These are phyloP conservation scores for Pythium brachiatum DNA, from an alignment of 352 stramenopile genomes.

Conservation along the genomic window DNA sequence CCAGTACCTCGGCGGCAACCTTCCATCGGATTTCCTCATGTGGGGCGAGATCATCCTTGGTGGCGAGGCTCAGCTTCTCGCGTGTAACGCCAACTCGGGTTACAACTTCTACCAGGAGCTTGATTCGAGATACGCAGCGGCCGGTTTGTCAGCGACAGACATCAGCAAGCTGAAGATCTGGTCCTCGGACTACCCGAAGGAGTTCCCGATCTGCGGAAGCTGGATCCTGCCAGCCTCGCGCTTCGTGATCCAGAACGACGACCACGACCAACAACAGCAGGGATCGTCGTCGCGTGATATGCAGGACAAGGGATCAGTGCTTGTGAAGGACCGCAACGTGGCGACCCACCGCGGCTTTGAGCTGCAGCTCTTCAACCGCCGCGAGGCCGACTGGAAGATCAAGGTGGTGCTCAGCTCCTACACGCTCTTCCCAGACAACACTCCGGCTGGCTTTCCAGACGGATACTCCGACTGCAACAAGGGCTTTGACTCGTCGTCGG, in stretches of 20 bases:
- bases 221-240: constrained; percentile 60
- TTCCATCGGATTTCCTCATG: constrained; percentile 58
- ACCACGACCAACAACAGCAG: constrained; percentile 64
- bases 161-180: constrained; percentile 78
- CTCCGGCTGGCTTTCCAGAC: constrained; percentile 43
- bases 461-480: constrained; percentile 20
- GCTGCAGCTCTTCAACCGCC: constrained; percentile 46
- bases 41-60: constrained; percentile 52
- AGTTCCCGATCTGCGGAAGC: constrained; percentile 50
- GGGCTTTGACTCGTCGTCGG: constrained; percentile 32
- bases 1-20: constrained; percentile 54
- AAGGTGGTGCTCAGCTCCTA: constrained; percentile 72
- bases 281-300: constrained; percentile 56
- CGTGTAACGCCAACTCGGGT: constrained; percentile 47
- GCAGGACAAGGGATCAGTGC: constrained; percentile 46
- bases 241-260: constrained; percentile 76
- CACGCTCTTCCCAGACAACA: constrained; percentile 34
- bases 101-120: constrained; percentile 71
- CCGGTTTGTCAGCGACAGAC: constrained; percentile 47
- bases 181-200: constrained; percentile 67
- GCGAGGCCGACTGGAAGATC: constrained; percentile 47
- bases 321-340: constrained; percentile 55
- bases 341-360: constrained; percentile 57
- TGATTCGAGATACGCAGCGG: constrained; percentile 38
- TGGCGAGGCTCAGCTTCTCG: constrained; percentile 44